phyloP scores from a whole-genome alignment of 1,139 yeast genomes.

The Saccharomyces hybrid region DNA sequence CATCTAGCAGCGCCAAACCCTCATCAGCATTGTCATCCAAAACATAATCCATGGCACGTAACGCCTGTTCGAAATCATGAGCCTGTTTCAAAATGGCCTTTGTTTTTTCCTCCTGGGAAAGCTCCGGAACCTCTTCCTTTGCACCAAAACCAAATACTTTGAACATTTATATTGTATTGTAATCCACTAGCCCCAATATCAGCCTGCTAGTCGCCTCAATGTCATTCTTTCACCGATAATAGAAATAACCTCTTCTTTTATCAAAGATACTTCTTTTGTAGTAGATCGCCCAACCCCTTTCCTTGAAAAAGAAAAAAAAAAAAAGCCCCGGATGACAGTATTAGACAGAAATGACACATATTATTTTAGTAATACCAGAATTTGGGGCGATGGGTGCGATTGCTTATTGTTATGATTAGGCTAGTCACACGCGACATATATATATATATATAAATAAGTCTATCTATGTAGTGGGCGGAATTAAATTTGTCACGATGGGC shows the following conservation, averaged over 20 bases:
- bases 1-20: slow-evolving; percentile 50
- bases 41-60: slow-evolving; percentile 85
- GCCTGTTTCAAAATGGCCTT: slow-evolving; percentile 37
- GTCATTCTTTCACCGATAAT: too few species aligned
- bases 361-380: background rate
- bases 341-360: background rate
- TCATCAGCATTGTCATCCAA: slow-evolving; percentile 74
- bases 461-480: background rate
- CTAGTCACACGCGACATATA: background rate
- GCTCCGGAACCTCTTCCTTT: slow-evolving; percentile 10
- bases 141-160: slow-evolving; percentile 25
- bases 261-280: background rate
- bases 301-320: background rate
- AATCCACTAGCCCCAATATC: background rate
- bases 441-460: background rate
- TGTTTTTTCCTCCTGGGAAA: slow-evolving; percentile 22
- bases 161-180: slow-evolving; percentile 16
- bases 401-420: too few species aligned
- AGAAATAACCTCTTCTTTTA: background rate
- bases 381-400: too few species aligned
- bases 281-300: slow-evolving; percentile 1
- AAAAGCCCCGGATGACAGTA: background rate
- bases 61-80: slow-evolving; percentile 58
- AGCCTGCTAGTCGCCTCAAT: background rate
- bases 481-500: background rate